phyloP scores from a whole-genome alignment of 2,329 filamentous ascomycete species.

The Podosphaera xanthii region DNA sequence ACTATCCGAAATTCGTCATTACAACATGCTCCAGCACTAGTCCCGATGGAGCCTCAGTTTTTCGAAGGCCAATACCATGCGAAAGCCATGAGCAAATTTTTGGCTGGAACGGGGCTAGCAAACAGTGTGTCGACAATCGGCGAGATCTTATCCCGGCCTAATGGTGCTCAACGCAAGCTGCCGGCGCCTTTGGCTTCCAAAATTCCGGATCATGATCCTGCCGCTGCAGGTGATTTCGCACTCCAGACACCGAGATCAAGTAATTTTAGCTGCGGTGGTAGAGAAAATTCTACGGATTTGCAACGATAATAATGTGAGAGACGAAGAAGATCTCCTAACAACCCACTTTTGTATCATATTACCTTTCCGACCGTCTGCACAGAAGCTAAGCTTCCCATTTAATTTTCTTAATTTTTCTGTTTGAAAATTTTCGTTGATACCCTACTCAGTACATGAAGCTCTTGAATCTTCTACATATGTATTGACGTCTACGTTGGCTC shows the following conservation, averaged over 20 bases:
- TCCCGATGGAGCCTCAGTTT: constrained; percentile 37
- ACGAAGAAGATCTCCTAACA: neutral
- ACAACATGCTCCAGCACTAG: constrained; percentile 39
- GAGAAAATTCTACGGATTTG: neutral
- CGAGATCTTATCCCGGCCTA: constrained; percentile 78
- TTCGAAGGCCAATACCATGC: constrained; percentile 19
- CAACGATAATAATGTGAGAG: neutral
- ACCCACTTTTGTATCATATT: neutral
- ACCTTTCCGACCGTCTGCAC: too few species aligned
- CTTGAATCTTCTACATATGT: too few species aligned
- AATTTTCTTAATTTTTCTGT: too few species aligned
- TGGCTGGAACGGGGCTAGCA: constrained; percentile 9
- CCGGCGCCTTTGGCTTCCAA: constrained; percentile 82
- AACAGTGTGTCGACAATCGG: constrained; percentile 56
- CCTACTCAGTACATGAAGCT: too few species aligned
- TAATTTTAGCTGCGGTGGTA: neutral
- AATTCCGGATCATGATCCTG: constrained; percentile 65
- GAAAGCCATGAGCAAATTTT: constrained; percentile 8
- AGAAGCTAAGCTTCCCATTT: too few species aligned
- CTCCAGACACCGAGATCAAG: constrained; percentile 52
- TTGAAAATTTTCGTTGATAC: too few species aligned
- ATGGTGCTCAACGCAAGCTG: constrained; percentile 72
- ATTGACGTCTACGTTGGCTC: too few species aligned
- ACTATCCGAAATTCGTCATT: constrained; percentile 56
- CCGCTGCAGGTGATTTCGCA: constrained; percentile 35